A percentile compares a stretch with the other conserved stretches of the same genome.
phyloP scores from a whole-genome alignment of 768 basidiomycete genomes.

The Kwoniella sp. region DNA sequence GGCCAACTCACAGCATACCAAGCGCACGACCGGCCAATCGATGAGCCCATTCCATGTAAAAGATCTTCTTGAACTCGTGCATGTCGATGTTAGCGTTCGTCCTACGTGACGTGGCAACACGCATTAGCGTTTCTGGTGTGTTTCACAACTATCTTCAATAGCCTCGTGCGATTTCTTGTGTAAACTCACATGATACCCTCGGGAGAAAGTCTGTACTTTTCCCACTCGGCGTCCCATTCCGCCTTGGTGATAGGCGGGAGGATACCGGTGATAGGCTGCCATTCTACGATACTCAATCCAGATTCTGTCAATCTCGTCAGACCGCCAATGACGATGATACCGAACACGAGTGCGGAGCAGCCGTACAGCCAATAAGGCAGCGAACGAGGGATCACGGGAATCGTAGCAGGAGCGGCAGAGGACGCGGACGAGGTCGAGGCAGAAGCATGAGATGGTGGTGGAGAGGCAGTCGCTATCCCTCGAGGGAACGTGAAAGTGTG shows the following conservation, averaged over 20 bases:
- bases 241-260: slow-evolving; percentile 74
- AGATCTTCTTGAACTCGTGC: slow-evolving; percentile 92
- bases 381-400: slow-evolving; percentile 35
- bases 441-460: slow-evolving; percentile 7
- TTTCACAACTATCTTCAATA: too few species aligned
- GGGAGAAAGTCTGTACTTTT: slow-evolving; percentile 87
- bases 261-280: slow-evolving; percentile 87
- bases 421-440: background rate
- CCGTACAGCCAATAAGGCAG: slow-evolving; percentile 80
- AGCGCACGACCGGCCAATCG: slow-evolving; percentile 82
- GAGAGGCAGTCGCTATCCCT: slow-evolving; percentile 7
- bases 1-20: slow-evolving; percentile 51
- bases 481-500: slow-evolving; percentile 19
- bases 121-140: too few species aligned
- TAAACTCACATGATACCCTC: slow-evolving; percentile 94
- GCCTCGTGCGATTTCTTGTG: background rate
- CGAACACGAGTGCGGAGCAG: slow-evolving; percentile 83
- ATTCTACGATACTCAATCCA: slow-evolving; percentile 96
- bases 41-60: slow-evolving; percentile 98
- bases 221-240: slow-evolving; percentile 85
- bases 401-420: background rate
- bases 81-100: slow-evolving; percentile 85
- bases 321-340: slow-evolving; percentile 92
- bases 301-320: slow-evolving; percentile 96
- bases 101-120: slow-evolving; percentile 59